A percentile compares a stretch with the other conserved stretches of the same genome.
Evolutionary conservation across 78 protist genomes (phyloP).

Genomic region (Parvularia atlantis): DNA sequence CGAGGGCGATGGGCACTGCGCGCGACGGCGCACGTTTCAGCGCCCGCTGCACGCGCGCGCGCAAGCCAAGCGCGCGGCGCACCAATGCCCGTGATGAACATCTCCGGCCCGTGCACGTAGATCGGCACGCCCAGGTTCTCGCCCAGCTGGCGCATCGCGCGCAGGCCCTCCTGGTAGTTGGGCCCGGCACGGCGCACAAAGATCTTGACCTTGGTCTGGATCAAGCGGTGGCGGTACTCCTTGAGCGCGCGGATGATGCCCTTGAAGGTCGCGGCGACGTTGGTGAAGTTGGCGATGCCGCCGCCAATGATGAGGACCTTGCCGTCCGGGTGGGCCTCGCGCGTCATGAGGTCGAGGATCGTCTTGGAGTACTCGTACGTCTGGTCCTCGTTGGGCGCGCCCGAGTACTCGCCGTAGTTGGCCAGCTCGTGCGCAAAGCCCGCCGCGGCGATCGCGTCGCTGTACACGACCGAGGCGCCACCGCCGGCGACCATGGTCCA

Average conservation of each 20-base stretch:
- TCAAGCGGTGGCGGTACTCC: constrained; percentile 33
- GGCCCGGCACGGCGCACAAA: constrained; percentile 93
- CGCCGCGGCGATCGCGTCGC: constrained; percentile 77
- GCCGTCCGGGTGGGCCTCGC: constrained; percentile 8
- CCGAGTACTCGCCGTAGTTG: constrained; percentile 84
- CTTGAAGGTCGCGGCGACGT: constrained; percentile 82
- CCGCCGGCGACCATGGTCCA: constrained; percentile 97
- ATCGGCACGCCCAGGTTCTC: constrained; percentile 23
- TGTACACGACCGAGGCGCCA: constrained; percentile 88
- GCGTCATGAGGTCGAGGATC: constrained; percentile 21
- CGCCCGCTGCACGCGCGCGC: too few species aligned
- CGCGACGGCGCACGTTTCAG: too few species aligned
- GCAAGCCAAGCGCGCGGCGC: too few species aligned
- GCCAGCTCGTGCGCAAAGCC: constrained; percentile 66
- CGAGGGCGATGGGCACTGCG: too few species aligned
- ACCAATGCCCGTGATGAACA: constrained; percentile 63
- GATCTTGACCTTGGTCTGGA: constrained; percentile 22
- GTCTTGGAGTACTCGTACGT: constrained; percentile 58
- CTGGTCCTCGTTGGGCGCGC: constrained; percentile 66
- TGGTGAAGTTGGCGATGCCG: constrained; percentile 91
- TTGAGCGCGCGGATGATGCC: constrained; percentile 70
- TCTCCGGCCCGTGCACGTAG: constrained; percentile 71
- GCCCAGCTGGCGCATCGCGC: constrained; percentile 60
- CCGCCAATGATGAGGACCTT: constrained; percentile 83
- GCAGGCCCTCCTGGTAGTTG: constrained; percentile 81